Evolutionary conservation across 352 stramenopile species (phyloP), one percentile per base, ranked within the genome.

Genomic region (Pythium pyrilobum): DNA sequence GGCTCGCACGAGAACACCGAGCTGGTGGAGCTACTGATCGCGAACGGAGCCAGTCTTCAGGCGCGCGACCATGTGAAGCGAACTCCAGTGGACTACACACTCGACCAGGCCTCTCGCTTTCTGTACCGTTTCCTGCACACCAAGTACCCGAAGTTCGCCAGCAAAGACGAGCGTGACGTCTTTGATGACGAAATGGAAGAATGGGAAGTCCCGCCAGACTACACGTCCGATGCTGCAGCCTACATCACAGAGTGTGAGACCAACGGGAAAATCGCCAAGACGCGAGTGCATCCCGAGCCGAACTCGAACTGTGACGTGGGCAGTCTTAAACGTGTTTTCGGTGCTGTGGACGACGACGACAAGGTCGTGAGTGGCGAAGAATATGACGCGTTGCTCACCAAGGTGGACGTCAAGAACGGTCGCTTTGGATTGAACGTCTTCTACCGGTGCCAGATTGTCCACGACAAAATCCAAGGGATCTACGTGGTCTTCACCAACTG

Each of bases 401-500:
- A 92, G 54, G 79, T 89, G 11, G 78, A 92, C 39, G 74, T 89
- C 12, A 78, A 77, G 53, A 83, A 87, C 15, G 78, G 78, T 0
- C 72, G 71, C 15, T 84, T 85, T 34, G 81, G 81, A 5, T 50
- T 88, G 15, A 92, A 92, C 41, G 81, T 89, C 5, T 92, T 89
- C 25, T 92, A 92, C 42, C 66, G 73, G 0, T 56, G 87, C 44
- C 81, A 92, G 39, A 52, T 92, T n/a, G 77, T 89, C 3, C 65
- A 76, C 15, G 77, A 92, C 36, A 55, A 81, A 37, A 71, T 89
- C 27, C 81, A 89, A 52, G 69, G 69, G 11, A 72, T 89, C 16
- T 89, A 72, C 55, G 64, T 91, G 2, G 64, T 91, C 24, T 89
- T 91, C 51, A 87, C 78, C 13, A 94, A 95, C 56, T 91, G 80